Conservation (phyloP, 306 rosid genomes). For the Vigna nakashimae region DNA sequence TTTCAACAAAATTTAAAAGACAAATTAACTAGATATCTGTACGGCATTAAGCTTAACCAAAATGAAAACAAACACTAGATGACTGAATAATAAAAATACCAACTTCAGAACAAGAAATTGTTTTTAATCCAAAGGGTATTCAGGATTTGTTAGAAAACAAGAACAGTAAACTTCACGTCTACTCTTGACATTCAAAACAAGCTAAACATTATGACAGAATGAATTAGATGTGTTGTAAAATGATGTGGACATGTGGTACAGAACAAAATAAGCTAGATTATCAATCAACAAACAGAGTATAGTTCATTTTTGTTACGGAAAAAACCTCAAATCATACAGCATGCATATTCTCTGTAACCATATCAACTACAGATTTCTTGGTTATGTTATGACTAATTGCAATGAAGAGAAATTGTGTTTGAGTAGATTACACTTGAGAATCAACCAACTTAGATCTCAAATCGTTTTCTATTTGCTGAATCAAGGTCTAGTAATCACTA, state of each 20-base stretch:
- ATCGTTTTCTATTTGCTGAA: background rate
- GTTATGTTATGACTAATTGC: background rate
- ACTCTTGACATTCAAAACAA: background rate
- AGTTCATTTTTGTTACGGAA: background rate
- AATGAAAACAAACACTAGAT: background rate
- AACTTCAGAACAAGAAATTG: background rate
- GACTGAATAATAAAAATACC: background rate
- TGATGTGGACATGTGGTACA: background rate
- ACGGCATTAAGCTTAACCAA: background rate
- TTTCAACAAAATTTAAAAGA: background rate
- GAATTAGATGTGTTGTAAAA: background rate
- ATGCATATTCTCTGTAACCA: background rate
- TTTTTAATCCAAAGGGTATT: background rate
- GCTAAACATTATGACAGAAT: background rate
- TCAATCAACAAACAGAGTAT: background rate
- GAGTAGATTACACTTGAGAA: background rate
- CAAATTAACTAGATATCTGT: background rate
- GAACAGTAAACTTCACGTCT: background rate
- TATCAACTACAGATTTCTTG: background rate
- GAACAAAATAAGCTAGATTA: background rate
- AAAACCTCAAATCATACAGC: background rate
- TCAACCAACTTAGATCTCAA: slow-evolving; percentile 9
- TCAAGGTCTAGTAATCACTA: background rate
- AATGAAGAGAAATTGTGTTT: slow-evolving; percentile 9
- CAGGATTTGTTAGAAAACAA: background rate